Evolutionary conservation across 73 alveolate genomes (phyloP), one percentile per base, ranked within the genome.

Genomic region (Paramecium tetraurelia): DNA sequence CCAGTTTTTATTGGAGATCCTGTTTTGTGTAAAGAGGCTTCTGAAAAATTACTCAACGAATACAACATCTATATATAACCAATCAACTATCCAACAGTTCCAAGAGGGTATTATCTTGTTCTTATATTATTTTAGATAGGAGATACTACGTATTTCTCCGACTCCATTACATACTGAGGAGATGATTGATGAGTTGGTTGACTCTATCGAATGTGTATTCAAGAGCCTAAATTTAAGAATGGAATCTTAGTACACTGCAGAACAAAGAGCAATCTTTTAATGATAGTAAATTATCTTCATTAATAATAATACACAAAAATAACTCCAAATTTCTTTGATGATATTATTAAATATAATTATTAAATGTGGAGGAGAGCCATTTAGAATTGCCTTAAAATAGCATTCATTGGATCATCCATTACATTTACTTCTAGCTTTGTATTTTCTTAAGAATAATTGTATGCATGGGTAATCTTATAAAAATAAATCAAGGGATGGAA

Each of bases 51-150:
- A 22, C 92, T 95, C 46, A 63, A 94, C 14, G 96, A 94, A 35
- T 85, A 80, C 89, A 84, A 85, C 18, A 92, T 95, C n/a, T 95
- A 95, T 69, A 95, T 95, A 11, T 94, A 95, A 93, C 98, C 98
- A 9, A 95, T 95, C 57, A 95, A 95, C 85, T 95, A 95, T 86
- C 98, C 98, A 16, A 95, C 98, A 21, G 98, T 95, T 16, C 96
- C 97, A 27, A 95, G 90, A 44, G 96, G 96, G 24, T 41, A 93
- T 31, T 70, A 35, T 72, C 3, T 6, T 7, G 5, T 31, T 16
- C 18, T 20, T 29, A 72, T 16, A 35, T 72, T 20, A 29, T 70
- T 38, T 36, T 72, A 72, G 86, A 72, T 72, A 72, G 40, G 97
- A 94, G 68, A 50, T 75, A 41, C 35, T 94, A 29, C 48, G 97